Evolutionary conservation across 2,329 filamentous ascomycete species (phyloP).

Genomic region (Corynespora cassiicola): DNA sequence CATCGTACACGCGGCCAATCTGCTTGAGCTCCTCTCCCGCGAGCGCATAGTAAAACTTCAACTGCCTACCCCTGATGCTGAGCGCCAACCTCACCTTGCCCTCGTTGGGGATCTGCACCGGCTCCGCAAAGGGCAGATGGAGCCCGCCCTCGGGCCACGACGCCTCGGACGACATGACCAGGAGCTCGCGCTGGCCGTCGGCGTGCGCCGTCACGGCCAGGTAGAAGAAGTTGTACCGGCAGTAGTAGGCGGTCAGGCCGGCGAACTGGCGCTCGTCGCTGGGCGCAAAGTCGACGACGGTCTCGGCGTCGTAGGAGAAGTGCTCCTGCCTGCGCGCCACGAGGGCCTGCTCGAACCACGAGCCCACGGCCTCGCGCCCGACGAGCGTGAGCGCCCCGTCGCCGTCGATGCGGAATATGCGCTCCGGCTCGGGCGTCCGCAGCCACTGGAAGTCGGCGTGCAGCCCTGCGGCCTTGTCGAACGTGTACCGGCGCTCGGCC

Average conservation of each 20-base stretch:
- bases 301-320: slow-evolving; percentile 68
- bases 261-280: slow-evolving; percentile 67
- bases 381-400: slow-evolving; percentile 60
- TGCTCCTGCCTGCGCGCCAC: slow-evolving; percentile 63
- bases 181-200: slow-evolving; percentile 64
- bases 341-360: slow-evolving; percentile 59
- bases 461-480: slow-evolving; percentile 51
- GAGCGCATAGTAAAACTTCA: slow-evolving; percentile 66
- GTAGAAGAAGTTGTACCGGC: slow-evolving; percentile 71
- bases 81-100: slow-evolving; percentile 63
- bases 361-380: slow-evolving; percentile 58
- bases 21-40: slow-evolving; percentile 52
- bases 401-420: slow-evolving; percentile 56
- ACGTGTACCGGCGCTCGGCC: slow-evolving; percentile 56
- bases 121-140: slow-evolving; percentile 47
- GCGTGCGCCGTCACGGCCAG: slow-evolving; percentile 64
- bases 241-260: slow-evolving; percentile 68
- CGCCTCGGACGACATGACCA: slow-evolving; percentile 63
- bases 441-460: slow-evolving; percentile 65
- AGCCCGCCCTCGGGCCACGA: slow-evolving; percentile 63
- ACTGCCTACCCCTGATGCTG: slow-evolving; percentile 56
- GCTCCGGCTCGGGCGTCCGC: slow-evolving; percentile 57
- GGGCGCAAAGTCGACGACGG: slow-evolving; percentile 60
- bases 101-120: slow-evolving; percentile 59
- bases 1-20: slow-evolving; percentile 64